Evolutionary conservation across 2,329 filamentous ascomycete genomes (phyloP), one percentile per base, ranked within the genome.

Genomic region (Aspergillus aculeatus): DNA sequence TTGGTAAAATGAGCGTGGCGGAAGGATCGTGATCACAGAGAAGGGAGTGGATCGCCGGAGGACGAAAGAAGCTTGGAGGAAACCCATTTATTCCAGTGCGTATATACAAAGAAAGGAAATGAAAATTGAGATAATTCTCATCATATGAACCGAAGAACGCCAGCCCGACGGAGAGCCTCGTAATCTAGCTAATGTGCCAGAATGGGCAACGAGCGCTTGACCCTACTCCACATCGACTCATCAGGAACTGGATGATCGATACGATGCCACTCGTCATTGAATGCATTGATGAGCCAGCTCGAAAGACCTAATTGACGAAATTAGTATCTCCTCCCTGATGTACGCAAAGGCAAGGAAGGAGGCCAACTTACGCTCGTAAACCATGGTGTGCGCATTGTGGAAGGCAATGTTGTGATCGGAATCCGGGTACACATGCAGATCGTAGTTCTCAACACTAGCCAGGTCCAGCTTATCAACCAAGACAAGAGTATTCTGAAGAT

Each of bases 391-490:
- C 29, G 91, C 96, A 73, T 93, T 93, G 74, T 99, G 94, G 73
- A 98, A 99, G 72, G 87, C 92, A 62, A 99, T 99, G 62, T 89
- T 86, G 75, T 99, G 95, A 77, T 99, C 92, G 56, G 91, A 96
- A 74, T 99, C 95, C 0, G 95, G 95, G 77, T 96, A 99, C 58
- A 98, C 87, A 74, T 98, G 94, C 12, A 99, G 87, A 71, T 99
- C 95, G 69, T 98, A 99, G 71, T 99, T 99, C 75, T 94, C 88
- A 3, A 97, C 85, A 12, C 86, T 85, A 0, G 82, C 88, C 55
- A 96, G 70, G 77, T 99, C 91, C 49, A 99, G 82, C 68, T 88
- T 89, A 74, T 99, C 96, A 50, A 99, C 81, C 62, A 99, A 78
- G 1, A 88, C 90, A 59, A 98, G 83, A 0, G 93, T 92, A 75